Evolutionary conservation across 768 basidiomycete species (phyloP), one percentile per base, ranked within the genome.

Genomic region (Trametes gibbosa): DNA sequence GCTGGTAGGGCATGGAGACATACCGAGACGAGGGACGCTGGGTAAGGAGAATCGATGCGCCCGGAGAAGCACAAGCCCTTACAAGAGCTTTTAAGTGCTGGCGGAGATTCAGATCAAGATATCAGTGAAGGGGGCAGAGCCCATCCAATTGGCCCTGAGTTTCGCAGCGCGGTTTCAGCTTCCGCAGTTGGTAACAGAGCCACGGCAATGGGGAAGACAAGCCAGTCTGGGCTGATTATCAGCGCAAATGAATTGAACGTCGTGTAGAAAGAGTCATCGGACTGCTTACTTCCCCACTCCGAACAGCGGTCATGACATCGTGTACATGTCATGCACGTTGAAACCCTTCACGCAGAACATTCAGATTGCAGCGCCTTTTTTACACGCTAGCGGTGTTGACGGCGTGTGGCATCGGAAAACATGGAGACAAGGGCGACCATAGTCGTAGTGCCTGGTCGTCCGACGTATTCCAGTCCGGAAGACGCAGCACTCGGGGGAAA

Each of bases 91-190:
- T 56, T 54, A 65, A 41, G 56, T 42, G 35, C 43, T n/a, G 43
- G 54, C 65, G 65, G 62, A 66, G 62, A 66, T 66, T 53, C 59
- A 45, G 53, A 66, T 66, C 59, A 58, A 54, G 59, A 63, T 55
- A 62, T 60, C 61, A 50, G 47, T 47, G 43, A 63, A 42, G 61
- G 23, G 53, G 47, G 42, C 17, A 47, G 23, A 41, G 42, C 43
- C 13, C 54, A 23, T 24, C 52, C 27, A 51, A 61, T 57, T 48
- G 56, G 50, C 29, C 45, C 48, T 42, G 53, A 35, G 46, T 24
- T 16, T 39, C 34, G 43, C 17, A 42, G 19, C 16, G n/a, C 21
- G 40, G 4, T 48, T 53, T 48, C 27, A 21, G 4, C 29, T 27
- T 41, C 51, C 51, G 58, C 45, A 53, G 51, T 58, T 47, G 58